phyloP scores from a whole-genome alignment of 768 basidiomycete genomes.

The Leccinum variicolor region DNA sequence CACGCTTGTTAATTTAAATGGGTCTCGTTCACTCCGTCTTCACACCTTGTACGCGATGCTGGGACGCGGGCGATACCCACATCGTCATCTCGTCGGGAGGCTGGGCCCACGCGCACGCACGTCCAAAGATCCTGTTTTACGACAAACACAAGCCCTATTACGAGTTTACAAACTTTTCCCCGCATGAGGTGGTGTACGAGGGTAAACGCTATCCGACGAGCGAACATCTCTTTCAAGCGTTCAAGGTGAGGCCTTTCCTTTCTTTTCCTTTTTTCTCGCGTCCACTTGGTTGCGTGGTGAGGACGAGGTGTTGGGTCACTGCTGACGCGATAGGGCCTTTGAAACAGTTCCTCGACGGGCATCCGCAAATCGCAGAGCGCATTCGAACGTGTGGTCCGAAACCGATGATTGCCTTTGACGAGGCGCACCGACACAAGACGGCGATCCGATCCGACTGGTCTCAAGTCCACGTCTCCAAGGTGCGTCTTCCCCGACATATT shows the following conservation, averaged over 20 bases:
- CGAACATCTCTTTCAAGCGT: conserved; percentile 76
- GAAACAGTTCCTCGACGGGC: conserved; percentile 54
- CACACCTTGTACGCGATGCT: conserved; percentile 19
- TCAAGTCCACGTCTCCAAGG: conserved; percentile 61
- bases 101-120: conserved; percentile 24
- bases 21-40: conserved; percentile 16
- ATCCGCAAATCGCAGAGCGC: conserved; percentile 64
- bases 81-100: conserved; percentile 25
- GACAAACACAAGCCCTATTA: conserved; percentile 63
- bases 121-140: conserved; percentile 51
- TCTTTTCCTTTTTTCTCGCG: neutral
- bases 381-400: conserved; percentile 61
- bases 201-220: conserved; percentile 69
- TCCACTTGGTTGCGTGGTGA: neutral
- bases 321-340: conserved; percentile 1
- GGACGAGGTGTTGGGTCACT: neutral
- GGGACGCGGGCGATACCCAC: conserved; percentile 28
- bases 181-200: conserved; percentile 61
- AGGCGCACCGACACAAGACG: conserved; percentile 63
- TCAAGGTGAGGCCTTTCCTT: conserved; percentile 46
- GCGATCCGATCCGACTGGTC: conserved; percentile 65
- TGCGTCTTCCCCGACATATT: conserved; percentile 19
- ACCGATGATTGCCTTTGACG: conserved; percentile 61
- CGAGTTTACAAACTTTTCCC: conserved; percentile 72
- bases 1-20: conserved; percentile 12